Evolutionary conservation across 2,329 filamentous ascomycete genomes (phyloP).

Genomic region (Tolypocladium sp.): DNA sequence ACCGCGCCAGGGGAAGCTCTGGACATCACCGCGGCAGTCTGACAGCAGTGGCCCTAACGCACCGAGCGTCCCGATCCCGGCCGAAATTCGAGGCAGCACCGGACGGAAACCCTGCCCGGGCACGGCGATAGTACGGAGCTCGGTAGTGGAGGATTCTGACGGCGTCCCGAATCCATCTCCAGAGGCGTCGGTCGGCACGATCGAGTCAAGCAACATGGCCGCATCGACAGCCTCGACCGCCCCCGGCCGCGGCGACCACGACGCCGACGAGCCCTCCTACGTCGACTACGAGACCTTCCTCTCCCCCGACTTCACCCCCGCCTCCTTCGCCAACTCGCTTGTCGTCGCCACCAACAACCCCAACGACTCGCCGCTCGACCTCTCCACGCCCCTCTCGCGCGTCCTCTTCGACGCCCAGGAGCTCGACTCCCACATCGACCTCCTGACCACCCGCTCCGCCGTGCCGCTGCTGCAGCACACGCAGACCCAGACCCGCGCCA

Average conservation of each 20-base stretch:
- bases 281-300: constrained; percentile 94
- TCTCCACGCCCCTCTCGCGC: constrained; percentile 85
- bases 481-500: constrained; percentile 62
- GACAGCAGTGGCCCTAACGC: neutral
- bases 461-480: constrained; percentile 75
- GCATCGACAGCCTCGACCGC: neutral
- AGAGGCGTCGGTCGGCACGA: neutral
- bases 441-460: constrained; percentile 75
- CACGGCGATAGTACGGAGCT: neutral
- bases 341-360: constrained; percentile 88
- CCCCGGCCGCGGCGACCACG: neutral
- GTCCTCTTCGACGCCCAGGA: constrained; percentile 96
- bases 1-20: neutral
- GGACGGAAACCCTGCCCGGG: neutral
- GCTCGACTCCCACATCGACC: constrained; percentile 91
- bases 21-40: neutral
- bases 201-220: neutral
- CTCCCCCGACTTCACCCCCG: constrained; percentile 69
- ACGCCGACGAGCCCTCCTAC: constrained; percentile 63
- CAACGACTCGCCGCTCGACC: constrained; percentile 80
- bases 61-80: neutral
- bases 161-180: neutral
- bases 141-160: neutral
- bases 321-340: constrained; percentile 78
- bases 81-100: neutral